Conservation (phyloP, 805 yeast species). For the Jamesozyma gamospora region DNA sequence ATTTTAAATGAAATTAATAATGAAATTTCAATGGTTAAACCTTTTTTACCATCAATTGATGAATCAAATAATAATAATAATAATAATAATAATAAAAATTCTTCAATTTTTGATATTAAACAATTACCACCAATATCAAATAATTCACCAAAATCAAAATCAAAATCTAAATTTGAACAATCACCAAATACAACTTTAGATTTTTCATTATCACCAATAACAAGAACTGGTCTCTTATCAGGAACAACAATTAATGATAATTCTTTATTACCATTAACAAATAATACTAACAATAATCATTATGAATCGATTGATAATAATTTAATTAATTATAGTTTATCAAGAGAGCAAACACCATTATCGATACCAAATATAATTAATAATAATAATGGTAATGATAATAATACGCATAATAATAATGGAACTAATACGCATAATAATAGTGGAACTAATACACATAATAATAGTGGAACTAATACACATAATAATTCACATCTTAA, state of each 20-base stretch:
- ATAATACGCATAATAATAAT: neutral
- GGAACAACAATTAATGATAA: neutral
- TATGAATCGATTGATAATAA: neutral
- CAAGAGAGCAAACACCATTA: neutral
- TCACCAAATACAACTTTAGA: neutral
- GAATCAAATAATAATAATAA: neutral
- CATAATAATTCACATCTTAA: no score
- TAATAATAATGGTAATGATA: no score
- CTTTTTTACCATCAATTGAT: neutral
- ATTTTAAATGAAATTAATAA: neutral
- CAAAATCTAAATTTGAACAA: constrained; percentile 1
- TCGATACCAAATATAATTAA: neutral
- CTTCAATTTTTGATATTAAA: neutral
- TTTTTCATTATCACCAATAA: constrained; percentile 1
- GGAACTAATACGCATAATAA: neutral
- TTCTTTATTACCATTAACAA: neutral
- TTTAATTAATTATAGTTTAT: neutral
- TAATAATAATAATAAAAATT: neutral
- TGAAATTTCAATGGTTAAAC: neutral
- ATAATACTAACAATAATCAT: neutral
- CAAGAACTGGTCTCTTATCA: neutral
- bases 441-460: neutral
- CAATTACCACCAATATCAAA: constrained; percentile 6
- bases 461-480: neutral
- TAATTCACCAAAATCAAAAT: constrained; percentile 3